These are phyloP conservation scores for Basipetospora sp. DNA, from an alignment of 2,329 filamentous ascomycete genomes.

Conservation along the genomic window DNA sequence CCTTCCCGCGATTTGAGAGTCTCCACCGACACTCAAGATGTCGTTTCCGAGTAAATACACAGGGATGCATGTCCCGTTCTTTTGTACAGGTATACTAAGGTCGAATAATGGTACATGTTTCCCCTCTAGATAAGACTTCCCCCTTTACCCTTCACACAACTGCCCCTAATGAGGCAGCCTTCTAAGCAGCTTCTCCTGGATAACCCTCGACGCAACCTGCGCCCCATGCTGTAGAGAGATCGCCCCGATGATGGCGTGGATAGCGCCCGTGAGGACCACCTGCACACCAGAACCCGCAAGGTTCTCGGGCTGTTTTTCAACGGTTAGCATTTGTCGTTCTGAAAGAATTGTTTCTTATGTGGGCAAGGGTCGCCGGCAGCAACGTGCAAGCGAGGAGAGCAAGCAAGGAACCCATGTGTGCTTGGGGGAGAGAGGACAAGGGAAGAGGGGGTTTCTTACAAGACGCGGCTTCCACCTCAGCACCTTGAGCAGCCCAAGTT, in stretches of 20 bases:
- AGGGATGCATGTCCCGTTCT: background rate
- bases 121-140: background rate
- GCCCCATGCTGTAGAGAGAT: constrained; percentile 78
- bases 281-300: constrained; percentile 59
- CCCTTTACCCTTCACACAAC: no score
- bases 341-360: background rate
- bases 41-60: no score
- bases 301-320: constrained; percentile 39
- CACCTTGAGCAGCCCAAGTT: constrained; percentile 58
- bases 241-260: constrained; percentile 80
- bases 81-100: constrained; percentile 6
- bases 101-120: constrained; percentile 4
- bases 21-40: no score
- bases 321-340: constrained; percentile 1
- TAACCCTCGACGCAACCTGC: constrained; percentile 57
- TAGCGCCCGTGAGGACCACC: constrained; percentile 57
- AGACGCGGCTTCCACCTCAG: constrained; percentile 78
- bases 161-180: constrained; percentile 4
- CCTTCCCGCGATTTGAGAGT: no score
- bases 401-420: background rate
- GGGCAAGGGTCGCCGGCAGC: background rate
- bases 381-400: background rate
- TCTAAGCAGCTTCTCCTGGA: constrained; percentile 58
- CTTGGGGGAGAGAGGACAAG: background rate
- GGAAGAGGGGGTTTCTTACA: constrained; percentile 33